Base-by-base conservation (phyloP, 1,284 basidiomycete genomes). In the Cystobasidium pallidum region DNA sequence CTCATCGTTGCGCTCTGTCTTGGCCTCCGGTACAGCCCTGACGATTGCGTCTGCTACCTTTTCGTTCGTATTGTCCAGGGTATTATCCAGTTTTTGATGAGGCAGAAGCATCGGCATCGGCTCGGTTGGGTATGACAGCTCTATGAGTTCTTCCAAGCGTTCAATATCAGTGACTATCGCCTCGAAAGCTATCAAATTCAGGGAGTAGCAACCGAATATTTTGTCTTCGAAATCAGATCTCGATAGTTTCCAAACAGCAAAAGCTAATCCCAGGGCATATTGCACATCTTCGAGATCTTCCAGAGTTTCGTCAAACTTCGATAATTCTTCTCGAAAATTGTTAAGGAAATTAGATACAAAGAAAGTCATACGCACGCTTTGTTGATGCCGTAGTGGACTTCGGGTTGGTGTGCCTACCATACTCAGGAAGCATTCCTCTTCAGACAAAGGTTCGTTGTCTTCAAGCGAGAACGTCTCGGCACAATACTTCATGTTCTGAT, bases 101-200 rank as follows among this genome's bases (percentile, higher is more conserved):
- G 54, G 43, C 24, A 51, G 28, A 2, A 64, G 17, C 45, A 4
- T 19, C 24, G 34, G 30, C 26, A 4, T 19, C 24, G 34, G 30
- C 26, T 61, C 58, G 13, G 58, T 47, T 26, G 36, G 39, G 36
- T 19, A 43, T 4, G n/a, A 28, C 15, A 61, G 58, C 21, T 61
- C 43, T 13, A 61, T 61, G 39, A 43, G 58, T 43, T 61, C 58
- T 61, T 61, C 58, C 36, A 61, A 61, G 1, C 58, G 10, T 45
- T 61, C 58, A 21, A 61, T 43, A 32, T 47, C 45, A 15, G 30
- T 26, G 26, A 43, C 39, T 13, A 61, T 45, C 10, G 36, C 39
- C 24, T 61, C 58, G 39, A 61, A 61, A 2, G 58, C 58, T 19
- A 61, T 43, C 7, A 61, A 43, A n/a, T 61, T 61, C 1, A 61